Percentiles rank a stretch among this genome's conserved stretches.
Evolutionary conservation across 345 rosid genomes (phyloP).

Genomic region (Lepidium africanum): DNA sequence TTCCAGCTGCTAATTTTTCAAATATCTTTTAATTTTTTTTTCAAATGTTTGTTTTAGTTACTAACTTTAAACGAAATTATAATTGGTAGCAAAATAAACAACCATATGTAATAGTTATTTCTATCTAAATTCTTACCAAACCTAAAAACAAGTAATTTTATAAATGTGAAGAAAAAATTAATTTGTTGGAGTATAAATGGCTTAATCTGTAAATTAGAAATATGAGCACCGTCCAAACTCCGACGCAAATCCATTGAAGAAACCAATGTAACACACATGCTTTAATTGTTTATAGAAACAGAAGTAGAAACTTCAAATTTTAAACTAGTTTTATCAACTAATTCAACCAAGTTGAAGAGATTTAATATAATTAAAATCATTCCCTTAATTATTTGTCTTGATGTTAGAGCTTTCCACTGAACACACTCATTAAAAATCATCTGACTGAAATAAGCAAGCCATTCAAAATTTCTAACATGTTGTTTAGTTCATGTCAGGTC

Average conservation of each 20-base stretch:
- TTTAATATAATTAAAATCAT: conserved; percentile 13
- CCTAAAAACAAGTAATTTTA: not conserved
- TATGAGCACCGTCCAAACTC: conserved; percentile 19
- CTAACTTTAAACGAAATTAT: too few species aligned
- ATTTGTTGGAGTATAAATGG: not conserved
- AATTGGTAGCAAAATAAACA: too few species aligned
- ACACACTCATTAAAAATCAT: not conserved
- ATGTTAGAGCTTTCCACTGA: not conserved
- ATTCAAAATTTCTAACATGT: not conserved
- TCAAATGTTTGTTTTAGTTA: too few species aligned
- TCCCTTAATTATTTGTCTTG: conserved; percentile 18
- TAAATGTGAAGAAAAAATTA: not conserved
- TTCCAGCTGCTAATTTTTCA: too few species aligned
- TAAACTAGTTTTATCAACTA: not conserved
- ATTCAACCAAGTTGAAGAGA: not conserved
- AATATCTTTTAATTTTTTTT: too few species aligned
- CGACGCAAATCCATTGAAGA: conserved; percentile 19
- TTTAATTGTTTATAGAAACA: not conserved
- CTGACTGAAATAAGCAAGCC: not conserved
- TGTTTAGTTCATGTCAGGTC: not conserved
- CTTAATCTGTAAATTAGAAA: not conserved
- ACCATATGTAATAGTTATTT: too few species aligned
- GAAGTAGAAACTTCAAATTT: not conserved
- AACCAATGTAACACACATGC: conserved; percentile 30
- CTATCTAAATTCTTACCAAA: too few species aligned